Base-by-base conservation (phyloP, 2,329 filamentous ascomycete genomes). In the Trichoderma sp. region DNA sequence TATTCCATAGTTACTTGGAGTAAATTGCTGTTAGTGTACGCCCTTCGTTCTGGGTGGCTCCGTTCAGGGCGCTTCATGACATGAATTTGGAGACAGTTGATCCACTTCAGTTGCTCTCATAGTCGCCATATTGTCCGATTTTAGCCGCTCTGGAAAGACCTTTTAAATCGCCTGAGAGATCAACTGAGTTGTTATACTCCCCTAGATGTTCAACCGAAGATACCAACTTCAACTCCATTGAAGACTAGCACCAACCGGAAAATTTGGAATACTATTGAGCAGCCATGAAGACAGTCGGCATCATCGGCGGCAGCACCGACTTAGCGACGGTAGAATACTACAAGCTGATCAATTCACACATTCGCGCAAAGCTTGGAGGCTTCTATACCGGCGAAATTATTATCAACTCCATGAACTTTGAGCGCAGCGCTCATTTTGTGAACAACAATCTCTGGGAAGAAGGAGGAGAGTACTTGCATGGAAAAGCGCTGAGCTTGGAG, bases 251-350 rank as follows among this genome's bases (percentile, higher is more conserved):
- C 18, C 7, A 21, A 30, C 1, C 39, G 18, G 15, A n/a, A 21
- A 26, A n/a, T n/a, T n/a, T 18, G 7, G 28, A 11, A n/a, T 9
- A 66, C 18, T 9, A 56, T 24, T 12, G 34, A 68, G 34, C 34
- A 58, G 21, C n/a, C 11, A 73, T 73, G 72, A 74, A 74, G 58
- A 74, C 73, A 15, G 32, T 74, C 11, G 73, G 73, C 6, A 74
- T 74, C 28, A 74, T 74, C 18, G 73, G 72, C n/a, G 73, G 73
- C 60, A 74, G 73, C 73, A 74, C 73, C n/a, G 70, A 74, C 53
- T 28, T 74, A 32, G 73, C 73, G 43, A 74, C 73, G n/a, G 73
- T 53, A 21, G 73, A 74, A 66, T 74, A 74, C n/a, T 74, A 74
- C 60, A 70, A 70, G 32, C 39, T 74, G 39, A 74, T 74, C 71